Evolutionary conservation across 1,139 yeast species (phyloP).

Genomic region (Nakaseomyces kungkrabaensis): DNA sequence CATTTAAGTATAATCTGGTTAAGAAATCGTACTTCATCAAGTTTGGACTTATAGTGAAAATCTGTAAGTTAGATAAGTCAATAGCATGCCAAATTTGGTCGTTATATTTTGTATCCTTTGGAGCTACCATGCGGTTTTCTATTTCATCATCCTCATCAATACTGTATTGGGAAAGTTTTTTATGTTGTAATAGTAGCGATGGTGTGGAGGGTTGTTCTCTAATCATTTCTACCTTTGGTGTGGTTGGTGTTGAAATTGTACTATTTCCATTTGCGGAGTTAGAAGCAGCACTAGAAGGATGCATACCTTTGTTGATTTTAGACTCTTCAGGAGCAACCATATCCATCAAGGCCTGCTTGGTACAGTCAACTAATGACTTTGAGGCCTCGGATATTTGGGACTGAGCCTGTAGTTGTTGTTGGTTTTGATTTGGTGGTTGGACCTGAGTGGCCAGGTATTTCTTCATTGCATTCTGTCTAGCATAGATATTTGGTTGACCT

Average conservation of each 20-base stretch:
- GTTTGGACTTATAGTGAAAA: conserved; percentile 58
- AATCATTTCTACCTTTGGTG: conserved; percentile 26
- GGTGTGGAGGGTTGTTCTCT: conserved; percentile 23
- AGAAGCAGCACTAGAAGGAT: conserved; percentile 2
- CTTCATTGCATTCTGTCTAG: conserved; percentile 82
- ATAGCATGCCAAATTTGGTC: conserved; percentile 90
- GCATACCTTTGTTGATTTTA: not conserved
- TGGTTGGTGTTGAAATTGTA: conserved; percentile 24
- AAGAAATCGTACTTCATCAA: conserved; percentile 76
- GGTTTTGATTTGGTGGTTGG: conserved; percentile 29
- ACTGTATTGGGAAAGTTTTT: conserved; percentile 43
- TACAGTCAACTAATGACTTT: conserved; percentile 28
- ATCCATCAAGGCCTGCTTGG: conserved; percentile 28
- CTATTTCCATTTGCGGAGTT: conserved; percentile 7
- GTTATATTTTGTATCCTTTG: conserved; percentile 47
- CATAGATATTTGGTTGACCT: conserved; percentile 71
- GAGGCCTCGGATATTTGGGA: conserved; percentile 24
- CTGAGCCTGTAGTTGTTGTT: conserved; percentile 5
- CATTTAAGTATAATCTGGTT: conserved; percentile 78
- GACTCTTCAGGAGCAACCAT: conserved; percentile 15
- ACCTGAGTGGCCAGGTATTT: conserved; percentile 35
- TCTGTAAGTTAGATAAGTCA: conserved; percentile 85
- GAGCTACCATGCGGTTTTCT: conserved; percentile 48
- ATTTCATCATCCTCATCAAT: conserved; percentile 67
- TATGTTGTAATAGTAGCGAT: conserved; percentile 44